phyloP scores from a whole-genome alignment of 2,329 filamentous ascomycete genomes.

The Neofusicoccum laricinum region DNA sequence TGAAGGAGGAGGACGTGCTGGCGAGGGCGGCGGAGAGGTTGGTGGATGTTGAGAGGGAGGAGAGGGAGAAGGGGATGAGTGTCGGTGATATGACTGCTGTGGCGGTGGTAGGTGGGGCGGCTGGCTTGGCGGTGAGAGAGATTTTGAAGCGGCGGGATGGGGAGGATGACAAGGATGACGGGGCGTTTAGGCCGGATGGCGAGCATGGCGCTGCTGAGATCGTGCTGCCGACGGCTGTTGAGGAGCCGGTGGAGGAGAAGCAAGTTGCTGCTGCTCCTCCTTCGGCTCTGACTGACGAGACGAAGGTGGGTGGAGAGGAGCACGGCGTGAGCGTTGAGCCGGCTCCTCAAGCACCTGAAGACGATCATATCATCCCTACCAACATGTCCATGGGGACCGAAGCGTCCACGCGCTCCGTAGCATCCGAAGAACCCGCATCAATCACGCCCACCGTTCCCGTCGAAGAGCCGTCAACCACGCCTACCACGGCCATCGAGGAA shows the following conservation, averaged over 20 bases:
- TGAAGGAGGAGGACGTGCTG: not conserved
- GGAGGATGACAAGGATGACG: not conserved
- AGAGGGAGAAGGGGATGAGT: not conserved
- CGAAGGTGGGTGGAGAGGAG: too few relatives aligned
- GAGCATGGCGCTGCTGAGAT: not conserved
- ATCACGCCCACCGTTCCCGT: not conserved
- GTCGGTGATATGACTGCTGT: constrained; percentile 19
- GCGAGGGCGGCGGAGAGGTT: not conserved
- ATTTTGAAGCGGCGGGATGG: constrained; percentile 8
- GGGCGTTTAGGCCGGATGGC: not conserved
- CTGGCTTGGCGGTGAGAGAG: constrained; percentile 18
- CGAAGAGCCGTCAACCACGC: not conserved
- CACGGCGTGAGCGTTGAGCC: too few relatives aligned
- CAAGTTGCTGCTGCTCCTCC: too few relatives aligned
- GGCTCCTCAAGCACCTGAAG: too few relatives aligned
- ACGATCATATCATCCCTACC: too few relatives aligned
- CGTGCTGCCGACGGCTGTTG: not conserved
- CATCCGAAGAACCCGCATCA: not conserved
- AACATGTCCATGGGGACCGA: too few relatives aligned
- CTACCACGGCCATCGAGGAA: too few relatives aligned
- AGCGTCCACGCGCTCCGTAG: too few relatives aligned
- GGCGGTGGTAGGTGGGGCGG: constrained; percentile 25
- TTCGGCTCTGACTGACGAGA: not conserved
- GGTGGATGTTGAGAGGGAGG: not conserved
- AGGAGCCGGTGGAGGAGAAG: not conserved